Evolutionary conservation across 805 yeast genomes (phyloP).

Genomic region (Metschnikowia aberdeeniae): DNA sequence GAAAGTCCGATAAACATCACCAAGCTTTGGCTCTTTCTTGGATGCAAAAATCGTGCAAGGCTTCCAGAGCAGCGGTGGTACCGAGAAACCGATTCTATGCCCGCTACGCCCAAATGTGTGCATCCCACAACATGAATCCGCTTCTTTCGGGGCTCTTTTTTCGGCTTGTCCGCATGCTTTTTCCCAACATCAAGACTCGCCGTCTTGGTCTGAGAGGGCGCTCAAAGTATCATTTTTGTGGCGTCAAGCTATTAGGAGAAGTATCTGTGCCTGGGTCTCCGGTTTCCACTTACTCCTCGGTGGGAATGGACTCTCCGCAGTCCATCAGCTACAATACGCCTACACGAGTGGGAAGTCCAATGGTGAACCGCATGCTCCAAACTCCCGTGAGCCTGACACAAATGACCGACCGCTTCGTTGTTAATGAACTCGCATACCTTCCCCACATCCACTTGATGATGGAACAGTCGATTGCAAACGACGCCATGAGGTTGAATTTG

Average conservation of each 20-base stretch:
- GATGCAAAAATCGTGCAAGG: slow-evolving; percentile 66
- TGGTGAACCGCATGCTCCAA: slow-evolving; percentile 1
- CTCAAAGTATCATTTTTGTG: slow-evolving; percentile 83
- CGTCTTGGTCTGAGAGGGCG: slow-evolving; percentile 80
- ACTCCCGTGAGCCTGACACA: slow-evolving; percentile 20
- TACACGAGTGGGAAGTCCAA: slow-evolving; percentile 9
- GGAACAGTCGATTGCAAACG: slow-evolving; percentile 15
- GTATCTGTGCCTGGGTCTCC: slow-evolving; percentile 19
- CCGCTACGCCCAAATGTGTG: slow-evolving; percentile 37
- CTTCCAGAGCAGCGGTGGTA: slow-evolving; percentile 36
- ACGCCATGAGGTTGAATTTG: slow-evolving; percentile 19
- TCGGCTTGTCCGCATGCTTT: slow-evolving; percentile 29
- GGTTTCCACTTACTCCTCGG: slow-evolving; percentile 12
- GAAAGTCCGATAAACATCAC: slow-evolving; percentile 50
- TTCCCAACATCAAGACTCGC: slow-evolving; percentile 65
- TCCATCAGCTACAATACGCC: slow-evolving; percentile 15
- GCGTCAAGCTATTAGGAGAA: slow-evolving; percentile 43
- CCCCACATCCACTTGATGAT: slow-evolving; percentile 27
- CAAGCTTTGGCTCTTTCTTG: slow-evolving; percentile 83
- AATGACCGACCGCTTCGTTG: slow-evolving; percentile 16
- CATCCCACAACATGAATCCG: slow-evolving; percentile 46
- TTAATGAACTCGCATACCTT: slow-evolving; percentile 24
- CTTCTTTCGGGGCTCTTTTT: slow-evolving; percentile 78
- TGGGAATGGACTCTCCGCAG: slow-evolving; percentile 14
- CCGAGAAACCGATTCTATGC: slow-evolving; percentile 43